A percentile compares a stretch with the other conserved stretches of the same genome.
Conservation (phyloP, 805 yeast species). For the Brettanomyces custersianus region DNA sequence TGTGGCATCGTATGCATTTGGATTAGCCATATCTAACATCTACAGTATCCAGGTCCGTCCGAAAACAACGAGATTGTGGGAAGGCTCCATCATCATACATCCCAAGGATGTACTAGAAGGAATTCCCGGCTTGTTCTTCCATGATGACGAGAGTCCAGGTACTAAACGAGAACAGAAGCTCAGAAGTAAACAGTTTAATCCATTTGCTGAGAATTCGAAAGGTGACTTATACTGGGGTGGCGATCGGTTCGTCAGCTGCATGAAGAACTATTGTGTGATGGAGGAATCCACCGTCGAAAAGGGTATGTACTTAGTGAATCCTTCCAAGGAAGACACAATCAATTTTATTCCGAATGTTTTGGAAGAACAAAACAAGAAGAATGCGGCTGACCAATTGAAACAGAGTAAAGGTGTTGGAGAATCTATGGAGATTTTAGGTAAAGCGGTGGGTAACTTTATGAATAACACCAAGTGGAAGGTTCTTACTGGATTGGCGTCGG, state of each 20-base stretch:
- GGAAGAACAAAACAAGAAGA: conserved; percentile 14
- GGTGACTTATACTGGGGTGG: conserved; percentile 86
- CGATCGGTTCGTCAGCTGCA: conserved; percentile 51
- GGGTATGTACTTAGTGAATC: conserved; percentile 68
- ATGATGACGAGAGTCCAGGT: conserved; percentile 79
- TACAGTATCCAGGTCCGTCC: conserved; percentile 78
- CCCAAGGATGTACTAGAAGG: conserved; percentile 50
- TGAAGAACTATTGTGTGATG: conserved; percentile 48
- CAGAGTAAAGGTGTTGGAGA: conserved; percentile 15
- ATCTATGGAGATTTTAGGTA: conserved; percentile 20
- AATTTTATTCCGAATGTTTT: conserved; percentile 44
- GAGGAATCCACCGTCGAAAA: conserved; percentile 67
- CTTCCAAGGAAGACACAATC: conserved; percentile 55
- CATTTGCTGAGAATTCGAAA: conserved; percentile 48
- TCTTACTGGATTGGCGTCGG: conserved; percentile 73
- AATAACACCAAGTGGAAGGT: conserved; percentile 79
- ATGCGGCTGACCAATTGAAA: conserved; percentile 20
- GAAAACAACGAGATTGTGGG: conserved; percentile 86
- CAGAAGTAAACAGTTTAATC: conserved; percentile 60
- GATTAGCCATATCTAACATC: conserved; percentile 46
- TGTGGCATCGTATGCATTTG: conserved; percentile 59
- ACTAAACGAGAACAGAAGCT: conserved; percentile 53
- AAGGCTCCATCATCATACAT: conserved; percentile 75
- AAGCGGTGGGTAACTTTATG: conserved; percentile 38
- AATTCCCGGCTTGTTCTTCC: conserved; percentile 83